These are phyloP conservation scores for Lagenidium giganteum DNA, from an alignment of 352 stramenopile species.

Conservation along the genomic window DNA sequence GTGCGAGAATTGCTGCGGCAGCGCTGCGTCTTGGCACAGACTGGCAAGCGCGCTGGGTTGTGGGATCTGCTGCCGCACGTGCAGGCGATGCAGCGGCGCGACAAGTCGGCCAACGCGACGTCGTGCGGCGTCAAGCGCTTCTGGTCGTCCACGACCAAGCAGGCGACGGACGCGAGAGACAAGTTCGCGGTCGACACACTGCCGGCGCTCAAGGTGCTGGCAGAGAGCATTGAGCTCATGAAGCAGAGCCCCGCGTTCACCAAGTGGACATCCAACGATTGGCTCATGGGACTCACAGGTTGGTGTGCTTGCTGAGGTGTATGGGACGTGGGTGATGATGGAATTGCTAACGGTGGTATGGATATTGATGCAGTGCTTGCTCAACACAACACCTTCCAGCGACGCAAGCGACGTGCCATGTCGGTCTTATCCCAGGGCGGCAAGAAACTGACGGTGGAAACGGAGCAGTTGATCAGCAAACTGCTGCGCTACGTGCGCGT, in stretches of 20 bases:
- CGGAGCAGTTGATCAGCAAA: conserved; percentile 17
- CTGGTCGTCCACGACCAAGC: too few species aligned
- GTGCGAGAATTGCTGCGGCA: too few species aligned
- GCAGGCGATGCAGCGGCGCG: too few species aligned
- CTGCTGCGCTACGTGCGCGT: conserved; percentile 53
- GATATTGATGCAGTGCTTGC: conserved; percentile 29
- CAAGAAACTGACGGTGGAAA: background rate
- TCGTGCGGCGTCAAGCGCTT: too few species aligned
- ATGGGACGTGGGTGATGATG: too few species aligned
- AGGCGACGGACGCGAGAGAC: too few species aligned
- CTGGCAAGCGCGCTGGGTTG: too few species aligned
- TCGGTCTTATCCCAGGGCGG: background rate
- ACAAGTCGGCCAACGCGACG: too few species aligned
- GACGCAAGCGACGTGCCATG: conserved; percentile 10
- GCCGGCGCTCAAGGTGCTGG: conserved; percentile 67
- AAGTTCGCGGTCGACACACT: conserved; percentile 58
- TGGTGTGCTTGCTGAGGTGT: background rate
- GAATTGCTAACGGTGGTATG: too few species aligned
- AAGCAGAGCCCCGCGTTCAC: conserved; percentile 49
- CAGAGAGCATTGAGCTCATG: conserved; percentile 62
- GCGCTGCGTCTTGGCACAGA: too few species aligned
- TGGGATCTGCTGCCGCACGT: too few species aligned
- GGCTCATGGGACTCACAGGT: conserved; percentile 72
- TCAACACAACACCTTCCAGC: conserved; percentile 56
- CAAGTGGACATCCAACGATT: conserved; percentile 73